A percentile compares a stretch with the other conserved stretches of the same genome.
phyloP scores from a whole-genome alignment of 495 filamentous ascomycete species.

The Aspergillus sparsus region DNA sequence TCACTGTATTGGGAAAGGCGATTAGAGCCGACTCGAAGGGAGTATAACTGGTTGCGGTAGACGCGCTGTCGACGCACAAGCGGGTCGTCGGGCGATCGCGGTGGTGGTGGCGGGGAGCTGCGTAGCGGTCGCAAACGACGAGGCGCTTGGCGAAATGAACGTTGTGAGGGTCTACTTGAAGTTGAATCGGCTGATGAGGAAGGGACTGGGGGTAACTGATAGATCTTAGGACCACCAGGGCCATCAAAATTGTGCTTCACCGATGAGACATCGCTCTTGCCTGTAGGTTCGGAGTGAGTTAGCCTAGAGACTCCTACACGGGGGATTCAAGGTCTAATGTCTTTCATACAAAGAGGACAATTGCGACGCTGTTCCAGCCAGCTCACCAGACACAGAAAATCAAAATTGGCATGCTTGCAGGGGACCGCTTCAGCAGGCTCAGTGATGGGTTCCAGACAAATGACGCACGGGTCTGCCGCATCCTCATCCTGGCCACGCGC shows the following conservation, averaged over 20 bases:
- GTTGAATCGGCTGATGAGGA: constrained; percentile 12
- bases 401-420: constrained; percentile 78
- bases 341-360: constrained; percentile 70
- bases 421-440: constrained; percentile 70
- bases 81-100: constrained; percentile 52
- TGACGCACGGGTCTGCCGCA: constrained; percentile 48
- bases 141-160: constrained; percentile 19
- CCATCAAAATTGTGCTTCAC: constrained; percentile 65
- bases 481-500: constrained; percentile 39
- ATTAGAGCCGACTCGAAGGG: constrained; percentile 83
- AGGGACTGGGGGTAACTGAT: constrained; percentile 41
- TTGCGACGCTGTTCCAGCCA: constrained; percentile 74
- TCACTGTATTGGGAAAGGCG: constrained; percentile 75
- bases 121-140: constrained; percentile 31
- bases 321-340: background rate
- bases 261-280: constrained; percentile 64
- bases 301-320: background rate
- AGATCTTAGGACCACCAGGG: constrained; percentile 55
- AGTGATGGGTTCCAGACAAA: constrained; percentile 73
- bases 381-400: constrained; percentile 79
- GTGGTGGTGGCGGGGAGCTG: constrained; percentile 27
- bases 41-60: constrained; percentile 76
- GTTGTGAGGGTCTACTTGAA: background rate
- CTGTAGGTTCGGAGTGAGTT: constrained; percentile 29
- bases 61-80: constrained; percentile 70